Evolutionary conservation across 768 basidiomycete genomes (phyloP), one percentile per base, ranked within the genome.

Genomic region (Amanita molliuscula): DNA sequence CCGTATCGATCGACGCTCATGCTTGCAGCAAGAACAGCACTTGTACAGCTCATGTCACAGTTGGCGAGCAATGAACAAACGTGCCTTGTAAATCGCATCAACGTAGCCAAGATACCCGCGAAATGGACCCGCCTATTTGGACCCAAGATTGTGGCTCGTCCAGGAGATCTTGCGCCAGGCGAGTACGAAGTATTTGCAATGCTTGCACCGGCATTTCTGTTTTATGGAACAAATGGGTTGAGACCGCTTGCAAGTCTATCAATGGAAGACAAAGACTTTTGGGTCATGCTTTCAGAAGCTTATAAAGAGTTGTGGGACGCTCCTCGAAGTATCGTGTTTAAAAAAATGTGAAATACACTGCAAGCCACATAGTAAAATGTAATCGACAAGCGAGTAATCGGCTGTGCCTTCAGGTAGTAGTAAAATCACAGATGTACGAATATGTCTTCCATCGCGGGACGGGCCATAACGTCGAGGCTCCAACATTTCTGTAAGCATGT

Each of bases 101-200:
- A 33, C n/a, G n/a, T 8, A 18, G 47, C 47, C 15, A 38, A 20
- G 38, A 48, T 48, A 16, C 47, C 47, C 3, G 38, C 47, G 10
- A 48, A 33, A 10, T 48, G 47, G 47, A 48, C 47, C n/a, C 47
- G 47, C 4, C 23, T 48, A 3, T 40, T 48, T 48, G 47, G 47
- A 9, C 35, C 38, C 35, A 48, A 48, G 37, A 23, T 48, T 38
- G n/a, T 48, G 18, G 8, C 25, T 29, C 38, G 38, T 41, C 47
- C 47, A 9, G 38, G 20, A 28, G 25, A 33, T 31, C 47, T 48
- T 41, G 36, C 47, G 10, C 47, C 47, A 23, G 37, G 47, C 10
- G 47, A 48, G 20, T 48, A 48, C 18, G 47, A 48, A 48, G 47
- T 41, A 15, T 38, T 48, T 28, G 47, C 33, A 20, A 48, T 37